phyloP scores from a whole-genome alignment of 2,329 filamentous ascomycete genomes.

The Stagonosporopsis chrysanthemi region DNA sequence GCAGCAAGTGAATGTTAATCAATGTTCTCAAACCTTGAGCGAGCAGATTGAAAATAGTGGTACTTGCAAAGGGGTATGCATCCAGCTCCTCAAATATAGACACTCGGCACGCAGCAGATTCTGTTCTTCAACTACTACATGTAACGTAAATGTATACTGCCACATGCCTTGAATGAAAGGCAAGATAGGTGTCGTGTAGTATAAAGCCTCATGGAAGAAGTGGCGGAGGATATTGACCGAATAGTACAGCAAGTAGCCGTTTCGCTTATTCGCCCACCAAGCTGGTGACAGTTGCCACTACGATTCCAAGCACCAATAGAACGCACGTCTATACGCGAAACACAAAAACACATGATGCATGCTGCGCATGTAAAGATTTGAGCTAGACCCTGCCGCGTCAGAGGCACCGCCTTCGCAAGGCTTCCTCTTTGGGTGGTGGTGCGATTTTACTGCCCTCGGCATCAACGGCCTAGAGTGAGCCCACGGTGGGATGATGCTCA shows the following conservation, averaged over 20 bases:
- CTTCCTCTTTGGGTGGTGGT: slow-evolving; percentile 2
- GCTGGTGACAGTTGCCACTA: background rate
- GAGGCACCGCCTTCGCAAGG: slow-evolving; percentile 15
- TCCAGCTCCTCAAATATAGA: no score
- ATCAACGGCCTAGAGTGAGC: slow-evolving; percentile 22
- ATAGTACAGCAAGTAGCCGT: background rate
- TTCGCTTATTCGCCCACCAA: slow-evolving; percentile 4
- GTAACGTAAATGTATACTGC: no score
- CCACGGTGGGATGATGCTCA: slow-evolving; percentile 33
- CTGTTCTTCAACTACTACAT: no score
- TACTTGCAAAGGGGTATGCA: no score
- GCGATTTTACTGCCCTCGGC: slow-evolving; percentile 8
- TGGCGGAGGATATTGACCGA: background rate
- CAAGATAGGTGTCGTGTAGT: no score
- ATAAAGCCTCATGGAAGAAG: background rate
- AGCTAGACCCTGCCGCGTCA: slow-evolving; percentile 18
- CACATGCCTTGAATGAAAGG: no score
- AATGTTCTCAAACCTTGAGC: no score
- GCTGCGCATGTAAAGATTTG: slow-evolving; percentile 2
- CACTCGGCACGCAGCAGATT: no score
- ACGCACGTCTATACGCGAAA: slow-evolving; percentile 5
- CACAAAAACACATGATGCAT: slow-evolving; percentile 3
- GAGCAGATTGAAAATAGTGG: no score
- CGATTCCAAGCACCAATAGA: slow-evolving; percentile 9
- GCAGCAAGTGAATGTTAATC: no score